Evolutionary conservation across 2,329 filamentous ascomycete species (phyloP), one percentile per base, ranked within the genome.

Genomic region (Fusarium acutatum): DNA sequence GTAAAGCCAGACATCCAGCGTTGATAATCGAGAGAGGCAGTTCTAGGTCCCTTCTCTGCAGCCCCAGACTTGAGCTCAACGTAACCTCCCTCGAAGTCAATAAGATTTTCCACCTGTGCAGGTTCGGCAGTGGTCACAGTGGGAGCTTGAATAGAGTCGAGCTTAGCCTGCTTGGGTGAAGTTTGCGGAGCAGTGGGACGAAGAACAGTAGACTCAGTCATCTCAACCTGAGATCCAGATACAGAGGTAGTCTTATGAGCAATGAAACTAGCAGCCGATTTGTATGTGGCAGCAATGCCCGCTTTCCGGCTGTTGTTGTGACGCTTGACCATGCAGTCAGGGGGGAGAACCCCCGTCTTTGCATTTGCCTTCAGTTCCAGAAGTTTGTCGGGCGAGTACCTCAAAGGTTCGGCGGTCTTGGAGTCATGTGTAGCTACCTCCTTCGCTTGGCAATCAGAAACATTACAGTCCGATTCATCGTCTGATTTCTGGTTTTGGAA

Each of bases 1-100:
- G 68, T 67, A 34, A 81, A 67, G 35, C 79, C 75, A 7, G 73
- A 68, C 64, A 78, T 82, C 83, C 87, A 88, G 7, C 79, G 77
- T 2, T 67, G 67, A 60, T 82, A 79, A 24, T 83, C 75, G 69
- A 90, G 89, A 2, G 84, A 82, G 0, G 84, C 86, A 7, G 90
- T 82, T 0, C 87, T 88, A 41, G 84, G 38, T 41, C 38, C 37
- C 30, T 30, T 40, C 26, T 40, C 43, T 20, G 56, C 56, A 32
- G 22, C 22, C 37, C 57, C 37, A 24, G 41, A 38, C 41, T 66
- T 54, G 18, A 22, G 47, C 56, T 78, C 70, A 67, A 73, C 61
- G 71, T 44, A 38, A 49, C 38, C 46, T 35, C 64, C 49, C 30
- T 58, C 28, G 12, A 30, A 44, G 7, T 41, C n/a, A 46, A 35